Evolutionary conservation across 169 alveolate genomes (phyloP).

Genomic region (Eimeria sp.): DNA sequence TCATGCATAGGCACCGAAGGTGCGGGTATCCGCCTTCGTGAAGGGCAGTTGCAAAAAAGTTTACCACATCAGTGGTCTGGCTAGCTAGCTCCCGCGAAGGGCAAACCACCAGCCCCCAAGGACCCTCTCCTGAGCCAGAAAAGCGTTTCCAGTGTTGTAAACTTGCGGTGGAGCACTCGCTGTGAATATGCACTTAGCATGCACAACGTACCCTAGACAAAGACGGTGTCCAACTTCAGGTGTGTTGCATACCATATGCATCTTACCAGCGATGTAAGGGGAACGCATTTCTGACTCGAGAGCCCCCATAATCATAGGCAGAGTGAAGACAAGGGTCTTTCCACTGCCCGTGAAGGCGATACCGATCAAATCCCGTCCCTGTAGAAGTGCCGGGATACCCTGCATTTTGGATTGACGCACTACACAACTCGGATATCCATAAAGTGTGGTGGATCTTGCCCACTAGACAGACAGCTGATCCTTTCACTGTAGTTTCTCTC

Average conservation of each 20-base stretch:
- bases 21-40: constrained; percentile 87
- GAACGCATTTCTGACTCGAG: constrained; percentile 92
- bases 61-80: constrained; percentile 94
- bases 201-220: not conserved
- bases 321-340: constrained; percentile 95
- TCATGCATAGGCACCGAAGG: constrained; percentile 88
- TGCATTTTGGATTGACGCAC: constrained; percentile 62
- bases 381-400: constrained; percentile 94
- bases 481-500: not conserved
- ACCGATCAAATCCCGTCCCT: constrained; percentile 96
- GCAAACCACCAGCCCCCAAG: constrained; percentile 95
- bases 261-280: constrained; percentile 78
- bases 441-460: not conserved
- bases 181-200: not conserved
- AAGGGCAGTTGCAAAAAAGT: constrained; percentile 87
- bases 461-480: not conserved
- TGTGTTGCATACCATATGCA: not conserved
- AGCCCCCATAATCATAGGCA: constrained; percentile 95
- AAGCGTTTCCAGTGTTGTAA: not conserved
- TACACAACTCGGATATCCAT: not conserved
- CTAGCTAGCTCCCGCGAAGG: constrained; percentile 98
- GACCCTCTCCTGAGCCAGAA: constrained; percentile 94
- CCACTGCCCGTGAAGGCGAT: constrained; percentile 97
- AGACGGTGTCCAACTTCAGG: not conserved
- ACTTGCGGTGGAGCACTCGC: not conserved